Evolutionary conservation across 495 filamentous ascomycete genomes (phyloP), one percentile per base, ranked within the genome.

Genomic region (Daldinia decipiens): DNA sequence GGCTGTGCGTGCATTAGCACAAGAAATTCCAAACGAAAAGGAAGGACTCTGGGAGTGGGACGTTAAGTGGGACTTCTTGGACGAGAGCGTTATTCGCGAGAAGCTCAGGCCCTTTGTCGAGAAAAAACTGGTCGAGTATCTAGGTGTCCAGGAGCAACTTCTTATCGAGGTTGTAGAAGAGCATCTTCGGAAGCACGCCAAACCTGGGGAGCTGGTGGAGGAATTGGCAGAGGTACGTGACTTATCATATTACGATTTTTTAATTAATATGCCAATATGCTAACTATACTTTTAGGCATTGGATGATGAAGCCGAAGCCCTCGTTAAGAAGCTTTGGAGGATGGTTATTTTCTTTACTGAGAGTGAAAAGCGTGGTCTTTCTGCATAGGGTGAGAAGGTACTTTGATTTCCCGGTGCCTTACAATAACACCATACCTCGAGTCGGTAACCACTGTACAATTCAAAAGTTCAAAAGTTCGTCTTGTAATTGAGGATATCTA

Each of bases 301-400:
- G 64, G 95, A 97, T 77, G 95, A 99, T 76, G 96, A 98, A 73
- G 94, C 94, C 4, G 94, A 97, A 78, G 91, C 90, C 9, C 82
- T 99, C 70, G 95, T 98, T 19, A 95, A 92, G 87, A 98, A 98
- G 81, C 85, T 99, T 29, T 99, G 95, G 95, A 88, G 95, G 51
- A 96, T 98, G 94, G 87, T 97, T 55, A 97, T 98, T 78, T 98
- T 98, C 90, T 98, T 94, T 74, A 95, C 92, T 27, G 95, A 99
- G 81, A 91, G 89, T 74, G 95, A 97, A 87, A 97, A 95, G 83
- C 86, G 93, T 62, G 95, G 95, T 0, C 81, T 96, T 39, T 92
- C 92, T 27, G 88, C 88, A 21, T 92, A 83, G 56, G 40, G 5
- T 38, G 11, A 13, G 51, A 40, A 43, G n/a, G n/a, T n/a, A 32